A percentile compares a stretch with the other conserved stretches of the same genome.
Conservation (phyloP, 129 eudicot genomes). For the Daucus carota region DNA sequence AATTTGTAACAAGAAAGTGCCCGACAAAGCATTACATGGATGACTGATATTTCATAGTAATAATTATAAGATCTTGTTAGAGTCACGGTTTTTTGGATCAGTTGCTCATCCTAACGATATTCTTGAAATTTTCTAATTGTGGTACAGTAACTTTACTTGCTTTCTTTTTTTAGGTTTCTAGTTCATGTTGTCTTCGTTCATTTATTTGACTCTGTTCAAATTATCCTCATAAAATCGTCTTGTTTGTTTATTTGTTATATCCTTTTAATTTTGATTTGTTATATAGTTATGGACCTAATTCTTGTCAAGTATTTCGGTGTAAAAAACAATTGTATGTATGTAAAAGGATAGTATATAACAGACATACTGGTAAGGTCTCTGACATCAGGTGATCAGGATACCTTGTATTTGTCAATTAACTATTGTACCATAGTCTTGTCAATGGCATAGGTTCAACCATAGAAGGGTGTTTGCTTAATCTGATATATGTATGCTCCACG, state of each 20-base stretch:
- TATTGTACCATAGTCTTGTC: not conserved
- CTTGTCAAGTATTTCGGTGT: not conserved
- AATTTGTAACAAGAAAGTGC: not conserved
- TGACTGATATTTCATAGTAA: not conserved
- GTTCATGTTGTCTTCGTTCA: not conserved
- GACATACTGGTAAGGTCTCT: not conserved
- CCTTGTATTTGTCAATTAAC: not conserved
- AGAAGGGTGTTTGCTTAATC: not conserved
- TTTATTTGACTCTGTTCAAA: too few relatives aligned
- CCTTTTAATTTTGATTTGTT: too few relatives aligned
- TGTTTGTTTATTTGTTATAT: too few relatives aligned
- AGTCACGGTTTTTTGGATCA: not conserved
- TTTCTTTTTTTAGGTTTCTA: not conserved
- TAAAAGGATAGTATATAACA: not conserved
- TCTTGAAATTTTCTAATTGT: not conserved
- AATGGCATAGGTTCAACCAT: not conserved
- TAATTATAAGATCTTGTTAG: not conserved
- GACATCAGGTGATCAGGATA: not conserved
- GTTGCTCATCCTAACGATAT: not conserved
- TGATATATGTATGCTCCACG: too few relatives aligned
- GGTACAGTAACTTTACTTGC: not conserved
- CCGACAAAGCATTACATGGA: too few relatives aligned
- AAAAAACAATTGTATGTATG: not conserved
- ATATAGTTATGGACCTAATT: not conserved
- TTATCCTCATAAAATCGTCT: too few relatives aligned